phyloP scores from a whole-genome alignment of 2,329 filamentous ascomycete species.

The Sporothrix inflata region DNA sequence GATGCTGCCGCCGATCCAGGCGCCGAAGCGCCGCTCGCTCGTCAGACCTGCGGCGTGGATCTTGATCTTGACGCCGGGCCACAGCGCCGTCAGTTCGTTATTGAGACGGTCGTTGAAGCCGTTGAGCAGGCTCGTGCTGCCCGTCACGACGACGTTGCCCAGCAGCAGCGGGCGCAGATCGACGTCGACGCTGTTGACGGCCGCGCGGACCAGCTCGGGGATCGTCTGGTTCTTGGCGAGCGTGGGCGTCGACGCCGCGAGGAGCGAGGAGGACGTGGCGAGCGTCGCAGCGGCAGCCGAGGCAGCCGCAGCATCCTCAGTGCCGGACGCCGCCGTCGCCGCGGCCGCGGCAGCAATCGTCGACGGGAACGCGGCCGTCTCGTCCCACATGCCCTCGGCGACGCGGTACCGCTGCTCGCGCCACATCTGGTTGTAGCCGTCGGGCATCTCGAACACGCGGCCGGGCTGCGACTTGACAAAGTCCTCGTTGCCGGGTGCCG shows the following conservation, averaged over 20 bases:
- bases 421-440: conserved; percentile 96
- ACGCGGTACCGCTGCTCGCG: conserved; percentile 83
- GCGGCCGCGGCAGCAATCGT: conserved; percentile 35
- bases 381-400: conserved; percentile 89
- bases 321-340: neutral
- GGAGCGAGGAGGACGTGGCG: conserved; percentile 14
- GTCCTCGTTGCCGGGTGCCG: conserved; percentile 72
- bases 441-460: conserved; percentile 93
- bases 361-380: conserved; percentile 67
- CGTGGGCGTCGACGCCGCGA: conserved; percentile 25
- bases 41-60: conserved; percentile 85
- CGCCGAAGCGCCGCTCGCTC: conserved; percentile 83
- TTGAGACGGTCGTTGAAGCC: conserved; percentile 91
- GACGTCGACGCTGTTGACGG: conserved; percentile 80
- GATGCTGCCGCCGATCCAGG: conserved; percentile 97
- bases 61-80: conserved; percentile 83
- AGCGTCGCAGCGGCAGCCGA: conserved; percentile 28
- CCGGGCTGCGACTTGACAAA: conserved; percentile 72
- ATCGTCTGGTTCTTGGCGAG: conserved; percentile 76
- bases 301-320: conserved; percentile 41
- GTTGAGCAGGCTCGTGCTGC: conserved; percentile 82
- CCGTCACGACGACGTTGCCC: conserved; percentile 89
- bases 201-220: conserved; percentile 76
- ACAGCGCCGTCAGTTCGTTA: conserved; percentile 78
- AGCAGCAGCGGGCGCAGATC: conserved; percentile 84